Evolutionary conservation across 805 yeast genomes (phyloP), one percentile per base, ranked within the genome.

Genomic region (Kazachstania bromeliacearum): DNA sequence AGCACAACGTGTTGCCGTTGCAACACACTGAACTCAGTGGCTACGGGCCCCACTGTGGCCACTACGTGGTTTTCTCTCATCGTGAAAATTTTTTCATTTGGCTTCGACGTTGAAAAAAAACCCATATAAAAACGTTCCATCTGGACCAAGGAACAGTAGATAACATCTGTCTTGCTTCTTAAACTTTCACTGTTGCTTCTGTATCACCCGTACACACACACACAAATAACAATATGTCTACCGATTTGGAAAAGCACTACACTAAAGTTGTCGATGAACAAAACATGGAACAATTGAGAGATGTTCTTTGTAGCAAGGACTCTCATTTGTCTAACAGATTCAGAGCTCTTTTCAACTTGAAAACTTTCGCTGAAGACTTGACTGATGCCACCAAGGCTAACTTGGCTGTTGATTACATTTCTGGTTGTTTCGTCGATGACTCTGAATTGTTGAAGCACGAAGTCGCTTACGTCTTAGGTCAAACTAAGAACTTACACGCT

Each of bases 401-500:
- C 37, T 62, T 47, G 36, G 94, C 92, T 35, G 73, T 89, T 37
- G 73, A 81, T 36, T 84, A 85, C 64, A 89, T 92, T 46, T 83
- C 87, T 31, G 88, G 75, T 50, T 79, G 89, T 43, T 92, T 92
- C 55, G 60, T 60, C 27, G 94, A 85, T 55, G 73, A 75, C 35
- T 79, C 94, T 15, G 98, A 94, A 62, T 71, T 92, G 36, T 70
- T 92, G 56, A 94, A 94, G 65, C 99, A 92, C 56, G 99, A 92
- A 63, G 94, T 92, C 38, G 97, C 98, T 6, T 92, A 92, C 53
- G 96, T 89, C 9, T 66, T 92, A 41, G 99, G 99, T 31, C 99
- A 92, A 64, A 88, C 96, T 32, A 79, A 83, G 57, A 88, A 88
- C 64, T 55, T 77, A 47, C 61, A 73, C 38, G 85, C 95, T 40